phyloP scores from a whole-genome alignment of 331 rosid species.

The Prunus yedoensis region DNA sequence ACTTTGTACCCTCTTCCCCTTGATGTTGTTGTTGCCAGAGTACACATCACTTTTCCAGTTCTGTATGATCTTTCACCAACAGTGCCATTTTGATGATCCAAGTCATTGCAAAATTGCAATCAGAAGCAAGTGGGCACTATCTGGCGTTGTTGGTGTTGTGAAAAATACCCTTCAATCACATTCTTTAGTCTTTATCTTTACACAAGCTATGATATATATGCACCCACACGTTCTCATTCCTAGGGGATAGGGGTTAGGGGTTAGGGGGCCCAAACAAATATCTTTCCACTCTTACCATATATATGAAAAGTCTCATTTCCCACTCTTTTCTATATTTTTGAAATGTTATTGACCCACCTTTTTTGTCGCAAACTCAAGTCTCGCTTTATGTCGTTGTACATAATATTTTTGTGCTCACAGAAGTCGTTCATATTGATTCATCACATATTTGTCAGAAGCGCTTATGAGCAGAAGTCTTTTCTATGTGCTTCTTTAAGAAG shows the following conservation, averaged over 20 bases:
- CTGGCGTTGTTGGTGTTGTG: background rate
- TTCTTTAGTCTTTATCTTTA: background rate
- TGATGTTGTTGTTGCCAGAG: constrained; percentile 24
- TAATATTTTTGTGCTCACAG: too few species aligned
- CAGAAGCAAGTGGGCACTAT: background rate
- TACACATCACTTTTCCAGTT: constrained; percentile 21
- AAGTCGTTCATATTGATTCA: too few species aligned
- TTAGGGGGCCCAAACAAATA: background rate
- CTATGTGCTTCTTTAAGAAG: accelerated
- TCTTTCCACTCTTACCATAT: background rate
- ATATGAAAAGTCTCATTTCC: background rate
- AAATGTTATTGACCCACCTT: background rate
- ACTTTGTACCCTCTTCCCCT: constrained; percentile 30
- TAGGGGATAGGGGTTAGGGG: background rate
- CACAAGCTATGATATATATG: background rate
- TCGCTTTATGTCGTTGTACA: background rate
- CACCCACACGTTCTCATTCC: background rate
- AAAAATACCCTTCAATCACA: background rate
- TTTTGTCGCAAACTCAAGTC: background rate
- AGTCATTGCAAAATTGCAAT: background rate
- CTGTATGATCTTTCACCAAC: background rate
- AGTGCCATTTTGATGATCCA: constrained; percentile 9
- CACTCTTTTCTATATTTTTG: background rate
- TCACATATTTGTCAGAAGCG: too few species aligned
- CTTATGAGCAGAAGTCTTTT: too few species aligned